These are phyloP conservation scores for Furcasterigmium furcatum DNA, from an alignment of 2,329 filamentous ascomycete species.

Conservation along the genomic window DNA sequence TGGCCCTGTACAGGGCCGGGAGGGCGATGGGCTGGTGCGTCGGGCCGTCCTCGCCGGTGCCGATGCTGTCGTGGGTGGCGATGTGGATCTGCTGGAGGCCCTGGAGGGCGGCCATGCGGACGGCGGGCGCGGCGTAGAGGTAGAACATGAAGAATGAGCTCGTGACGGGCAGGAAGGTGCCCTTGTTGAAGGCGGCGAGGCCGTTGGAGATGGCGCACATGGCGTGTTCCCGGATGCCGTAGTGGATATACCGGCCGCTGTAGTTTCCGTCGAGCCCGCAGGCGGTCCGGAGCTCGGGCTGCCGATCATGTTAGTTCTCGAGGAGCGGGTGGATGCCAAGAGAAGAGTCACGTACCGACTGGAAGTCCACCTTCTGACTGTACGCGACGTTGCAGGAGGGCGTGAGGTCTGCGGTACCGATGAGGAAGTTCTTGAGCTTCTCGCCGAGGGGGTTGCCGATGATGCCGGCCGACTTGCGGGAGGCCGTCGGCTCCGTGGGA, in stretches of 20 bases:
- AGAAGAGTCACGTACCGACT: slow-evolving; percentile 25
- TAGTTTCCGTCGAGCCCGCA: slow-evolving; percentile 53
- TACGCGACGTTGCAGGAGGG: slow-evolving; percentile 54
- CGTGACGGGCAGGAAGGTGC: slow-evolving; percentile 55
- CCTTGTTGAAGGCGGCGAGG: slow-evolving; percentile 52
- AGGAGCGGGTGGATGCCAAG: neutral
- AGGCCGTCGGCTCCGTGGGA: slow-evolving; percentile 42
- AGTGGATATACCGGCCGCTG: slow-evolving; percentile 55
- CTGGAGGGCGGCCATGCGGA: slow-evolving; percentile 38
- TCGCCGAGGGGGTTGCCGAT: slow-evolving; percentile 49
- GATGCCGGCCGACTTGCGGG: slow-evolving; percentile 44
- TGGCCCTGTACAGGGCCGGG: slow-evolving; percentile 54
- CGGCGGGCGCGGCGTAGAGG: slow-evolving; percentile 24
- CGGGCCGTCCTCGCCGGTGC: slow-evolving; percentile 57
- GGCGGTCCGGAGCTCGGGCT: slow-evolving; percentile 30
- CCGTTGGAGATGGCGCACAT: slow-evolving; percentile 58
- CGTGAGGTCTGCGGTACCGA: slow-evolving; percentile 50
- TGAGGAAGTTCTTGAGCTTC: slow-evolving; percentile 43
- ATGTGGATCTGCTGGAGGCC: slow-evolving; percentile 54
- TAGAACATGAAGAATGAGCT: slow-evolving; percentile 64
- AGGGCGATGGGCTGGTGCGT: slow-evolving; percentile 62
- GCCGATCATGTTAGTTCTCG: neutral
- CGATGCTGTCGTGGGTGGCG: slow-evolving; percentile 60
- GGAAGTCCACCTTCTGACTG: slow-evolving; percentile 47
- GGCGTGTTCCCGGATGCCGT: slow-evolving; percentile 58